Evolutionary conservation across 1,284 basidiomycete genomes (phyloP).

Genomic region (Cystobasidium slooffiae): DNA sequence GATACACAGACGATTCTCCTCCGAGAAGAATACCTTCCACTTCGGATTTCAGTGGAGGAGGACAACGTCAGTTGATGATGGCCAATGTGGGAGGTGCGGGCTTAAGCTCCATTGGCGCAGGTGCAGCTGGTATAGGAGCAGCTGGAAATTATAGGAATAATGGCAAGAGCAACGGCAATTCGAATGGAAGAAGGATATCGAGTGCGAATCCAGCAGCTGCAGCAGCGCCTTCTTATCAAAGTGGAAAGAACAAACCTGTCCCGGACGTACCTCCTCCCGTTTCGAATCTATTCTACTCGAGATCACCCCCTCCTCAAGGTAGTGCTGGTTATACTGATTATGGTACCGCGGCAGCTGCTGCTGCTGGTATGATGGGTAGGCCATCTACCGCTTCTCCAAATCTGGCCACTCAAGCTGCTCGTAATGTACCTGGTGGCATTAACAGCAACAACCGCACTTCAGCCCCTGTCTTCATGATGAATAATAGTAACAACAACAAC

Average conservation of each 20-base stretch:
- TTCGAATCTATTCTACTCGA: constrained; percentile 23
- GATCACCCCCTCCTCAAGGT: constrained; percentile 16
- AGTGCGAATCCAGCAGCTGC: too few species aligned
- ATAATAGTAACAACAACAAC: constrained; percentile 3
- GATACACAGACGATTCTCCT: background rate
- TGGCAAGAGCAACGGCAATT: background rate
- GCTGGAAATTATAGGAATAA: background rate
- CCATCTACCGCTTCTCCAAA: constrained; percentile 1
- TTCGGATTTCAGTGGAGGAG: too few species aligned
- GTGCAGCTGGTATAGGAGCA: constrained; percentile 19
- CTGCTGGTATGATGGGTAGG: constrained; percentile 9
- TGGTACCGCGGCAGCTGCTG: background rate
- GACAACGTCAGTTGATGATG: constrained; percentile 16
- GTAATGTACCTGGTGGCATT: background rate
- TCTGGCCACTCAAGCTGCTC: background rate
- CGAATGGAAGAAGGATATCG: background rate
- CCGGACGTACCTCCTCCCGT: constrained; percentile 35
- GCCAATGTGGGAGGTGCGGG: constrained; percentile 33
- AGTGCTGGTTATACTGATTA: background rate
- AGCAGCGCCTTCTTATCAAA: background rate
- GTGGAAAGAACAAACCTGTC: constrained; percentile 17
- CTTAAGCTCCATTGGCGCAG: constrained; percentile 11
- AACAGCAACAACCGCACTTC: background rate
- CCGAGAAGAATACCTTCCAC: background rate
- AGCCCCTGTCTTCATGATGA: background rate